Percentiles rank a stretch among this genome's conserved stretches.
Evolutionary conservation across 2,329 filamentous ascomycete species (phyloP).

Genomic region (Colletotrichum sp.): DNA sequence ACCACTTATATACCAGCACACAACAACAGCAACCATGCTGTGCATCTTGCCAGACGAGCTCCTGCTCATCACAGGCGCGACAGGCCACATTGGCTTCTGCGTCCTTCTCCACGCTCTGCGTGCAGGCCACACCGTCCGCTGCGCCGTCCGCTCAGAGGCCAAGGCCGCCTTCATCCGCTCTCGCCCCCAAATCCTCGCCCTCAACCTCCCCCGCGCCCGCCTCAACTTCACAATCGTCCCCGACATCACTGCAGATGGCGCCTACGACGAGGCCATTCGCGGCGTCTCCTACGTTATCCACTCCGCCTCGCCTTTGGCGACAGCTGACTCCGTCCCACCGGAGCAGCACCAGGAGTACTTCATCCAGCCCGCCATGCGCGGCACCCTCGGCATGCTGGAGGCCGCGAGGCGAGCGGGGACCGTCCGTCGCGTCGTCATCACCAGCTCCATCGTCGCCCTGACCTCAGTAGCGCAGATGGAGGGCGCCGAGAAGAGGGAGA

Average conservation of each 20-base stretch:
- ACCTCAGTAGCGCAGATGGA: slow-evolving; percentile 11
- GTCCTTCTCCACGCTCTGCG: slow-evolving; percentile 29
- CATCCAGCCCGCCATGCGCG: slow-evolving; percentile 60
- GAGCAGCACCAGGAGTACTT: slow-evolving; percentile 52
- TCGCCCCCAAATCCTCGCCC: slow-evolving; percentile 9
- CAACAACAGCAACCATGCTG: slow-evolving; percentile 1
- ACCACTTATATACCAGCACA: background rate
- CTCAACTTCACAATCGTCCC: slow-evolving; percentile 37
- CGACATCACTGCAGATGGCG: slow-evolving; percentile 38
- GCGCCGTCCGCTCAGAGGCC: slow-evolving; percentile 31
- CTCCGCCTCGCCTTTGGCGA: slow-evolving; percentile 31
- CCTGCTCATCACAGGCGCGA: slow-evolving; percentile 33
- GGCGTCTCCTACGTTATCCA: slow-evolving; percentile 43
- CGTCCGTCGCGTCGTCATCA: slow-evolving; percentile 51
- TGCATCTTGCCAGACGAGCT: slow-evolving; percentile 17
- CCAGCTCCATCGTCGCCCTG: slow-evolving; percentile 52
- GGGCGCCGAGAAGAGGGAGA: background rate
- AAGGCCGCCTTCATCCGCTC: slow-evolving; percentile 19
- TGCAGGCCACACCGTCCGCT: slow-evolving; percentile 32
- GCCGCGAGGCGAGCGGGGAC: slow-evolving; percentile 42
- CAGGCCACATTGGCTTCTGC: slow-evolving; percentile 34
- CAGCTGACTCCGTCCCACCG: slow-evolving; percentile 64
- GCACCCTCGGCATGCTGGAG: slow-evolving; percentile 53
- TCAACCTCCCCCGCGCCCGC: slow-evolving; percentile 20
- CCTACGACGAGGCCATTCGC: slow-evolving; percentile 46